Evolutionary conservation across 108 stramenopile species (phyloP).

Genomic region (Conticribra weissflogii): DNA sequence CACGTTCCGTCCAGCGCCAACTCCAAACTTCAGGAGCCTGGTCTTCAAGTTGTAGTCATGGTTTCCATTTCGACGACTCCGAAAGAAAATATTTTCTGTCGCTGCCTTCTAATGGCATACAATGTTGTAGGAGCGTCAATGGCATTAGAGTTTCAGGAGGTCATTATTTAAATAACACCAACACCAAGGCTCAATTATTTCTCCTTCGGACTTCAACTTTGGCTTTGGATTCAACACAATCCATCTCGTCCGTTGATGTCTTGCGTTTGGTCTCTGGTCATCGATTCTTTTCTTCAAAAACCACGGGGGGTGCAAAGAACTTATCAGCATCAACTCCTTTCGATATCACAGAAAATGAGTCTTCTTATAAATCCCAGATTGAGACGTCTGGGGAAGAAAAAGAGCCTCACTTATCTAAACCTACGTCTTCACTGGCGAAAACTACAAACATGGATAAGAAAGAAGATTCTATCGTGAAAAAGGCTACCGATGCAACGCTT

Average conservation of each 20-base stretch:
- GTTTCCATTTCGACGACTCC: not conserved
- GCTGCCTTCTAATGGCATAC: not conserved
- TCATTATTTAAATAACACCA: not conserved
- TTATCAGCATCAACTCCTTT: too few species aligned
- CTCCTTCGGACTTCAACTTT: not conserved
- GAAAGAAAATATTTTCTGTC: too few species aligned
- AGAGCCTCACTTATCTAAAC: not conserved
- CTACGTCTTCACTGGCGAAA: not conserved
- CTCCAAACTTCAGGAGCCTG: too few species aligned
- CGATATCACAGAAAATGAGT: not conserved
- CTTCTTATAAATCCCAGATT: not conserved
- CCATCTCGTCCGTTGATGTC: not conserved
- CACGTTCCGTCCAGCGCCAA: too few species aligned
- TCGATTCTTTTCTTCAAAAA: constrained; percentile 1
- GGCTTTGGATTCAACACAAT: not conserved
- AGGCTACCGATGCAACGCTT: constrained; percentile 29
- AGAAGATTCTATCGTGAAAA: constrained; percentile 25
- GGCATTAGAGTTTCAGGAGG: not conserved
- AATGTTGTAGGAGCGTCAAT: not conserved
- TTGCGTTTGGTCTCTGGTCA: not conserved
- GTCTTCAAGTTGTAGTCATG: not conserved
- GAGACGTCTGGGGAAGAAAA: not conserved
- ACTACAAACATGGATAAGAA: constrained; percentile 14
- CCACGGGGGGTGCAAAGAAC: not conserved
- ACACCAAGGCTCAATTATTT: not conserved